Base-by-base conservation (phyloP, 495 filamentous ascomycete species). In the Lichina pygmaea region DNA sequence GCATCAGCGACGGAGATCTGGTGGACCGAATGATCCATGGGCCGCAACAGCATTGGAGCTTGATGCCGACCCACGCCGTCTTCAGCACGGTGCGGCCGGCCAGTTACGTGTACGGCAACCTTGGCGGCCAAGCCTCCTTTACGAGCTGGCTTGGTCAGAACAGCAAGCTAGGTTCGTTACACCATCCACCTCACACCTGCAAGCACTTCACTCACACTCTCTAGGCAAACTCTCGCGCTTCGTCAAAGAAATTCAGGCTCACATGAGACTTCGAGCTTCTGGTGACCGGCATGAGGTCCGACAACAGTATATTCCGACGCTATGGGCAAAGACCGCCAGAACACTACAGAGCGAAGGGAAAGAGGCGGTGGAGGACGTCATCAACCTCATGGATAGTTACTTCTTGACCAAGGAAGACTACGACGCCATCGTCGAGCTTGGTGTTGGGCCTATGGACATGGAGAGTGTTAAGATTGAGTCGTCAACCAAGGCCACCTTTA, bases 1-100 rank as follows among this genome's bases (percentile, higher is more conserved):
- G 85, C 54, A 94, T 99, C 58, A 93, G 83, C 52, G 89, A 99
- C 53, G 91, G 91, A 15, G 89, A 99, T 55, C 68, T 99, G 36
- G 83, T 94, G 9, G 91, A 99, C 58, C 67, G 83, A 16, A 92
- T 99, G 84, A 99, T 99, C 43, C 89, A 95, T 58, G 89, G 89
- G 13, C 78, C 81, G 9, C 91, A 99, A 57, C 89, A 95, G 51
- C 89, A 95, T 48, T 99, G 89, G 89, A 84, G 77, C 54, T 61
- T 99, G 44, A 95, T 99, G 89, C 89, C 89, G 8, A 81, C 78
- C 6, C 89, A 99, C 61, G 91, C 84, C n/a, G 69, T 92, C 39
- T 92, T 99, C 62, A 91, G 85, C 51, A 91, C 92, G 46, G 86
- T 99, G 30, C 68, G 75, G 30, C 89, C 89, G 7, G 77, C 89